These are phyloP conservation scores for Monilinia laxa DNA, from an alignment of 2,329 filamentous ascomycete genomes.

Conservation along the genomic window DNA sequence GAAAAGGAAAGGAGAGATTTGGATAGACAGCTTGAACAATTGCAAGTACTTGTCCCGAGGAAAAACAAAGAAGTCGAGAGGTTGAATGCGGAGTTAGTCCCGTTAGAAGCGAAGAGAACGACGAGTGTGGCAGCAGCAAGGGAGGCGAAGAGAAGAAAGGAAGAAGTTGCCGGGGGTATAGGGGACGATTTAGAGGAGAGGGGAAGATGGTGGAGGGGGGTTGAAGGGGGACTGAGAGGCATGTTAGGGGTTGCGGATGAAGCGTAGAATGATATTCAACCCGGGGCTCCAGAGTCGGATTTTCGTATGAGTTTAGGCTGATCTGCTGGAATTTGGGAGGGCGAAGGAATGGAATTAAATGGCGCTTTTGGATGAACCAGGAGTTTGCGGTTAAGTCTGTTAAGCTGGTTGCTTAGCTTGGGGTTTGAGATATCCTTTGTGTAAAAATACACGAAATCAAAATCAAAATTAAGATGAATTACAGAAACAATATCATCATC, in stretches of 20 bases:
- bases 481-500: too few relatives aligned
- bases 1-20: constrained; percentile 55
- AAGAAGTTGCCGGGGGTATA: constrained; percentile 62
- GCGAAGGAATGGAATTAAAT: neutral
- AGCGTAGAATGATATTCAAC: neutral
- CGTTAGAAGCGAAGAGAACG: constrained; percentile 65
- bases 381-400: neutral
- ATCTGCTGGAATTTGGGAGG: neutral
- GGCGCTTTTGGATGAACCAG: neutral
- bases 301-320: neutral
- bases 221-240: constrained; percentile 61
- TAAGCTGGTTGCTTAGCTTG: neutral
- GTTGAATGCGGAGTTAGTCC: constrained; percentile 65
- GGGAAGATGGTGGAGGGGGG: constrained; percentile 71
- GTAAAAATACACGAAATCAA: too few relatives aligned
- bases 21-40: constrained; percentile 62
- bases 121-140: constrained; percentile 65
- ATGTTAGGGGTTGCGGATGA: constrained; percentile 57
- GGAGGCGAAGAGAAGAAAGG: constrained; percentile 68
- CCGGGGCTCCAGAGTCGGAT: neutral
- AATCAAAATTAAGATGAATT: too few relatives aligned
- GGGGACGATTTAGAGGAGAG: constrained; percentile 74
- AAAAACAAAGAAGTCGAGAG: constrained; percentile 67
- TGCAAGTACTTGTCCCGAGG: constrained; percentile 61
- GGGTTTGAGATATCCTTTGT: neutral